Evolutionary conservation across 768 basidiomycete genomes (phyloP), one percentile per base, ranked within the genome.

Genomic region (Saitozyma podzolica): DNA sequence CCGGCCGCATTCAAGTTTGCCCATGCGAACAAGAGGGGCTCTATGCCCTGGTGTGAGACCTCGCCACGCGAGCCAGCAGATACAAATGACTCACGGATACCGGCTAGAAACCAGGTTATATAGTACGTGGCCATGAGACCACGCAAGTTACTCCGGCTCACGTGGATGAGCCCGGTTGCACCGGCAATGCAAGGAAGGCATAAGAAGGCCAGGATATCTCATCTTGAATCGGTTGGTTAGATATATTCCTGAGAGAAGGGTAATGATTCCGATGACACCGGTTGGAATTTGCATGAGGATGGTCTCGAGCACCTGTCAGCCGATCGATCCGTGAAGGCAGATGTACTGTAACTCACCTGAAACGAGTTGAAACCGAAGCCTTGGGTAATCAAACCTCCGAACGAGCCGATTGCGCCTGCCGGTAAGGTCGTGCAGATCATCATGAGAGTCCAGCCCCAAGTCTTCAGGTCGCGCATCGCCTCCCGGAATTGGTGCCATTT

Each of bases 281-380:
- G 67, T 71, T 2, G 76, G 76, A 39, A 77, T 75, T 51, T 76
- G 75, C 66, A 73, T 74, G 61, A 74, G 72, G 54, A 74, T 71
- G 20, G 74, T 57, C 39, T 65, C 69, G 59, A 74, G n/a, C n/a
- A 74, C 6, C 64, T 64, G n/a, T n/a, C n/a, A n/a, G n/a, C n/a
- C n/a, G n/a, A n/a, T n/a, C n/a, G n/a, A n/a, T n/a, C n/a, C n/a
- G n/a, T n/a, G n/a, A n/a, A n/a, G n/a, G n/a, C n/a, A n/a, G n/a
- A n/a, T n/a, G n/a, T n/a, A n/a, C n/a, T n/a, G n/a, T n/a, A n/a
- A n/a, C n/a, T n/a, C n/a, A n/a, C n/a, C 20, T 61, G 65, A 54
- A 73, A 73, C 7, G 64, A 57, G 70, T 64, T 13, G 62, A 56
- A 63, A 70, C 71, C n/a, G 62, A 76, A 62, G 57, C 62, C 68